Conservation (phyloP, 805 yeast genomes). For the Saccharomycopsis synnaedendra region DNA sequence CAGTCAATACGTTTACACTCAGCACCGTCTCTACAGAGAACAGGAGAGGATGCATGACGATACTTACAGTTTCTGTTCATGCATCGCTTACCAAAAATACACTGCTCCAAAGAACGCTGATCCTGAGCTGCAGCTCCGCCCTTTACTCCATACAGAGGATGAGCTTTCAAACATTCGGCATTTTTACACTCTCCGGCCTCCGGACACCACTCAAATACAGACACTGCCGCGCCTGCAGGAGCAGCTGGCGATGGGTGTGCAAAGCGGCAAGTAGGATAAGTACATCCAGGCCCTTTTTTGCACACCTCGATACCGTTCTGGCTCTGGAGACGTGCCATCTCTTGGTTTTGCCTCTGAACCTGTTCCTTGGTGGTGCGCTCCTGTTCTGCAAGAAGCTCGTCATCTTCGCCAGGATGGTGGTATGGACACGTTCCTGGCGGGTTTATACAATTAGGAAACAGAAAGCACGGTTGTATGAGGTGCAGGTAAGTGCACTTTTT, state of each 20-base stretch:
- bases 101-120: conserved; percentile 61
- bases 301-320: conserved; percentile 50
- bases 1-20: conserved; percentile 74
- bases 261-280: conserved; percentile 72
- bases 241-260: conserved; percentile 90
- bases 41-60: conserved; percentile 70
- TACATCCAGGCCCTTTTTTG: conserved; percentile 65
- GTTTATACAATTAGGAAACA: conserved; percentile 68
- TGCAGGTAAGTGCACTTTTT: conserved; percentile 67
- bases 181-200: conserved; percentile 41
- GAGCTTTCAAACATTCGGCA: conserved; percentile 58
- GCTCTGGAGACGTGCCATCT: conserved; percentile 23
- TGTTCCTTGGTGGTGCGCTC: conserved; percentile 49
- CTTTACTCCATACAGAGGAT: conserved; percentile 53
- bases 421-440: conserved; percentile 74
- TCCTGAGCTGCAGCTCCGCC: conserved; percentile 17
- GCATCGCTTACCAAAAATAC: conserved; percentile 70
- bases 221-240: conserved; percentile 51
- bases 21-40: conserved; percentile 74
- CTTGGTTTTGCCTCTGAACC: conserved; percentile 30
- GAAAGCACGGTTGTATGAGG: conserved; percentile 66
- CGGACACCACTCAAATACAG: conserved; percentile 65
- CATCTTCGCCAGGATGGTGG: conserved; percentile 81
- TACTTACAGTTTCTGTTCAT: conserved; percentile 69
- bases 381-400: conserved; percentile 53